Evolutionary conservation across 2,329 filamentous ascomycete genomes (phyloP), one percentile per base, ranked within the genome.

Genomic region (Fonsecaea multimorphosa): DNA sequence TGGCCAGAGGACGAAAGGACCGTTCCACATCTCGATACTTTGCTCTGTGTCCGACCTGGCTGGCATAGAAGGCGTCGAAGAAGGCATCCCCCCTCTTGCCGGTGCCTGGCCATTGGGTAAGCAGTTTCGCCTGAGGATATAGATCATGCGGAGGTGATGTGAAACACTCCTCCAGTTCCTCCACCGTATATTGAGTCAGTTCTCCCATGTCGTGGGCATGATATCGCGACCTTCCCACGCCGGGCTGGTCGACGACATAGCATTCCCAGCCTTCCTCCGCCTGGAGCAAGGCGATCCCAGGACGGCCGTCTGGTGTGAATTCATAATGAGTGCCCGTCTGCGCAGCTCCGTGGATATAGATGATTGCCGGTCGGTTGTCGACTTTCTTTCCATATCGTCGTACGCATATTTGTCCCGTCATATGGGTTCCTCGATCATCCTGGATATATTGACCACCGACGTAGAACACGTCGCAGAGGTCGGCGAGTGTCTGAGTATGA

Each of bases 241-340:
- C 79, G 82, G 22, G 72, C 64, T 82, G 83, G 66, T 78, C 80
- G 0, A 81, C 79, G 1, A 81, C 80, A 24, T 31, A 61, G 36
- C 58, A 61, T 46, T 61, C 58, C 58, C 58, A 61, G 6, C 58
- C 58, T 38, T 44, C 49, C 27, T 55, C 44, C 3, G 58, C 58
- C 27, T 61, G 58, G 14, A 61, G 58, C 12, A 61, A 8, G 22
- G 58, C 58, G 81, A 81, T 84, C 49, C 82, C 82, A 64, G 74
- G 67, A 7, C 78, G 74, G 36, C 78, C 78, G 66, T 84, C 81
- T 2, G 82, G 82, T 36, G 80, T 84, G 64, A 82, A 83, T 32
- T 82, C 72, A 76, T 77, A 82, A 57, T 80, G 74, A 72, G 75
- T 76, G 16, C 58, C 58, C n/a, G 58, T 61, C 34, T 61, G 58